Conservation (phyloP, 345 rosid genomes). For the Salix caprea region DNA sequence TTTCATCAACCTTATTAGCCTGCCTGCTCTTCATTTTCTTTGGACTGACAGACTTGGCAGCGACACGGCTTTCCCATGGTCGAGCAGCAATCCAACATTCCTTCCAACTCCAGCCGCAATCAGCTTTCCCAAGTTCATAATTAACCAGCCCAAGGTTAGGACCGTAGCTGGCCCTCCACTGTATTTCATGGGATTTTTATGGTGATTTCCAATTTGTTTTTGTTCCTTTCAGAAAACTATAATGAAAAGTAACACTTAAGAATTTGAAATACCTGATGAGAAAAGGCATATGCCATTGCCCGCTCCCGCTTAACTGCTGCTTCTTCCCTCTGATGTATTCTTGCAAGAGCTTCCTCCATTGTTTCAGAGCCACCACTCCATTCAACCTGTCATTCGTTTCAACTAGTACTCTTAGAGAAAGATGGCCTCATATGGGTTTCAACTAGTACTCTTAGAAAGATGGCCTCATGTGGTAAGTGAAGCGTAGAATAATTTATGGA, state of each 20-base stretch:
- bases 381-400: constrained; percentile 59
- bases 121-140: constrained; percentile 62
- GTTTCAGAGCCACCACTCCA: constrained; percentile 81
- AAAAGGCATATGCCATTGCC: constrained; percentile 91
- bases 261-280: constrained; percentile 69
- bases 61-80: constrained; percentile 84
- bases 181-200: constrained; percentile 15
- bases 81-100: constrained; percentile 90
- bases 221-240: neutral
- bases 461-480: neutral
- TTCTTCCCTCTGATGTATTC: constrained; percentile 78
- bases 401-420: neutral
- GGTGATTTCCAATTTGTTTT: neutral
- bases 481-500: neutral
- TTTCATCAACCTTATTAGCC: constrained; percentile 36
- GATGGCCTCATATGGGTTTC: neutral
- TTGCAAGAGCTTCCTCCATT: constrained; percentile 63
- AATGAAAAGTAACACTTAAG: neutral
- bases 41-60: constrained; percentile 39
- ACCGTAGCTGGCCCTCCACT: constrained; percentile 82
- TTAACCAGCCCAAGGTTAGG: constrained; percentile 38
- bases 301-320: constrained; percentile 89
- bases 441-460: neutral
- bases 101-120: constrained; percentile 99
- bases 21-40: constrained; percentile 47